Evolutionary conservation across 768 basidiomycete genomes (phyloP).

Genomic region (Antrodiella citrinella): DNA sequence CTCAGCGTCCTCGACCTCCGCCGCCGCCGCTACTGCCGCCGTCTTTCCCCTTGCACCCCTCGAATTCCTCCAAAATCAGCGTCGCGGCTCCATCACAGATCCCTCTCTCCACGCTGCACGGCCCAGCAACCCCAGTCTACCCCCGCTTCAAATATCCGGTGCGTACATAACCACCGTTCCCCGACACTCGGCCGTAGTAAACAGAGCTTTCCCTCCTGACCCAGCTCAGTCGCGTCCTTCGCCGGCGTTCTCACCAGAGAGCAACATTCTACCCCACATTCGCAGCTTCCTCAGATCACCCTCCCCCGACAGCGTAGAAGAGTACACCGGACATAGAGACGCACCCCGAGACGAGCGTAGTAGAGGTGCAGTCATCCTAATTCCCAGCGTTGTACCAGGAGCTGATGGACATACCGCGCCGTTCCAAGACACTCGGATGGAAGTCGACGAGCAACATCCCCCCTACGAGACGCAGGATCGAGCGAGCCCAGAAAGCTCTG

Average conservation of each 20-base stretch:
- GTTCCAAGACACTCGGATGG: no score
- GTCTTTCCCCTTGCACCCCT: slow-evolving; percentile 64
- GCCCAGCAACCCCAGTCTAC: no score
- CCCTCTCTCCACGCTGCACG: slow-evolving; percentile 63
- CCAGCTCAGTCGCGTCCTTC: slow-evolving; percentile 24
- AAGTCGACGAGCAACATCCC: slow-evolving; percentile 8
- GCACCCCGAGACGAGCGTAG: no score
- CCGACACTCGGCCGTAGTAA: slow-evolving; percentile 59
- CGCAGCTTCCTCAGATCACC: slow-evolving; percentile 20
- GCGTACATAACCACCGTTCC: slow-evolving; percentile 24
- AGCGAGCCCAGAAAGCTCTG: neutral
- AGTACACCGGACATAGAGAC: neutral
- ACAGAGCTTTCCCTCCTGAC: slow-evolving; percentile 59
- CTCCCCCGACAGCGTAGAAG: slow-evolving; percentile 13
- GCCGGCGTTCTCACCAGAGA: slow-evolving; percentile 4
- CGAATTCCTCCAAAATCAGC: slow-evolving; percentile 71
- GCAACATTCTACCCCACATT: slow-evolving; percentile 22
- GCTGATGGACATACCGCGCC: no score
- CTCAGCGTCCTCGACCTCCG: slow-evolving; percentile 20
- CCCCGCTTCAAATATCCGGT: no score
- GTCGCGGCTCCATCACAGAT: slow-evolving; percentile 80
- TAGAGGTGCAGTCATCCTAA: no score
- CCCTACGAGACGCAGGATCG: slow-evolving; percentile 3
- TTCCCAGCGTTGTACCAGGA: no score
- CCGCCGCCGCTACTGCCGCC: slow-evolving; percentile 37